Base-by-base conservation (phyloP, 2,329 filamentous ascomycete genomes). In the Ophiostoma sp. region DNA sequence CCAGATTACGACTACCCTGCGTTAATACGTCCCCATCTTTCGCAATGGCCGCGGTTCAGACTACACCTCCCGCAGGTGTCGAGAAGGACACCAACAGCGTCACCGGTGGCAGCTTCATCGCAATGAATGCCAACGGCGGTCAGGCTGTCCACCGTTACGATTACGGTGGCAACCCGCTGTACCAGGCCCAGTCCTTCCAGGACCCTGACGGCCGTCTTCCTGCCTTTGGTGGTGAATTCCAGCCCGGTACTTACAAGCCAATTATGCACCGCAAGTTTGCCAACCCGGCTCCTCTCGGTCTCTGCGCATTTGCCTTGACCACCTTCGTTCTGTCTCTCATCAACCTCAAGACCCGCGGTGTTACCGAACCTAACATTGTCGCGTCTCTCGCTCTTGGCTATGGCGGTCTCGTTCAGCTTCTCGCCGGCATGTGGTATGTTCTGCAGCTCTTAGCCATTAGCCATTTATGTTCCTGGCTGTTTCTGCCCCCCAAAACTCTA, bases 401-500 rank as follows among this genome's bases (percentile, higher is more conserved):
- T 77, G 91, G 91, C 76, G 91, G 91, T 75, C 82, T 93, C 20
- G 87, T 94, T 60, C 92, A 95, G 82, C 83, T 94, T 68, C 82
- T 92, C 31, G 90, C 91, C 74, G 92, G 92, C 82, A 95, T 94
- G 92, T 95, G 92, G 92, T 93, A 85, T 79, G 86, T 83, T n/a
- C 11, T 15, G 0, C 20, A 13, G 17, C 10, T 41, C 62, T n/a
- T 7, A 4, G 15, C 33, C 11, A n/a, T 66, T n/a, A n/a, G n/a
- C n/a, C n/a, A 7, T 44, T 23, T 7, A 65, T n/a, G 11, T 35
- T 33, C 2, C 4, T 35, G 1, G 35, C 10, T 39, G 20, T 20
- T 4, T 13, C 31, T 3, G 10, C 2, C 57, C 5, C 57, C 13
- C 27, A 31, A 31, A 62, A 65, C 31, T 15, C 60, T 6, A 33